These are phyloP conservation scores for Phaffia rhodozyma DNA, from an alignment of 1,284 basidiomycete species.

Conservation along the genomic window DNA sequence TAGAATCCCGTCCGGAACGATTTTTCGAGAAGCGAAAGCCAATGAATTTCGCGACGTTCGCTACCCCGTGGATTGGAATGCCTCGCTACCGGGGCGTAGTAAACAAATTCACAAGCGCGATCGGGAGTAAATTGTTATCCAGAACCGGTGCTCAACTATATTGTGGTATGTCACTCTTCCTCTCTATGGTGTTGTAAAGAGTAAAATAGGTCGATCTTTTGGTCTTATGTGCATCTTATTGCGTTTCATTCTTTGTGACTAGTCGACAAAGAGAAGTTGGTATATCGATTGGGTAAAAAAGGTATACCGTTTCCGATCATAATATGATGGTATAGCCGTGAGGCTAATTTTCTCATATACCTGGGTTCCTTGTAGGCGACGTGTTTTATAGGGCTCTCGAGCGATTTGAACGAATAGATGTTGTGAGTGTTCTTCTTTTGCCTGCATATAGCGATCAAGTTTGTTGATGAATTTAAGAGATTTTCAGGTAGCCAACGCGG, in stretches of 20 bases:
- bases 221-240: too few relatives aligned
- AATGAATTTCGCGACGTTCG: conserved; percentile 16
- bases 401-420: neutral
- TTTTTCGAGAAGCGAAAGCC: conserved; percentile 6
- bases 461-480: too few relatives aligned
- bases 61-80: conserved; percentile 14
- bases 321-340: too few relatives aligned
- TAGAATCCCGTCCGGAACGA: neutral
- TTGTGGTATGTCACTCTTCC: neutral
- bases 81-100: conserved; percentile 1
- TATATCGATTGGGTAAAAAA: too few relatives aligned
- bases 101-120: neutral
- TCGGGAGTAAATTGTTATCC: conserved; percentile 8
- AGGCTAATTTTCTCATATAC: neutral
- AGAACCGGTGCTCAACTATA: conserved; percentile 15
- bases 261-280: conserved; percentile 8
- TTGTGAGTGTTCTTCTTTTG: too few relatives aligned
- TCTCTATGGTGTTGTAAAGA: too few relatives aligned
- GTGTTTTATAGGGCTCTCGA: conserved; percentile 1
- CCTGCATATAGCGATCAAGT: too few relatives aligned
- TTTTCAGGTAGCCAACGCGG: too few relatives aligned
- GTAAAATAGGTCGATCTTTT: too few relatives aligned
- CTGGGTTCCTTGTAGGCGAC: neutral
- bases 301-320: too few relatives aligned
- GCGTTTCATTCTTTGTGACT: too few relatives aligned